A percentile compares a stretch with the other conserved stretches of the same genome.
Conservation (phyloP, 2,329 filamentous ascomycete genomes). For the Emericellopsis cladophorae region DNA sequence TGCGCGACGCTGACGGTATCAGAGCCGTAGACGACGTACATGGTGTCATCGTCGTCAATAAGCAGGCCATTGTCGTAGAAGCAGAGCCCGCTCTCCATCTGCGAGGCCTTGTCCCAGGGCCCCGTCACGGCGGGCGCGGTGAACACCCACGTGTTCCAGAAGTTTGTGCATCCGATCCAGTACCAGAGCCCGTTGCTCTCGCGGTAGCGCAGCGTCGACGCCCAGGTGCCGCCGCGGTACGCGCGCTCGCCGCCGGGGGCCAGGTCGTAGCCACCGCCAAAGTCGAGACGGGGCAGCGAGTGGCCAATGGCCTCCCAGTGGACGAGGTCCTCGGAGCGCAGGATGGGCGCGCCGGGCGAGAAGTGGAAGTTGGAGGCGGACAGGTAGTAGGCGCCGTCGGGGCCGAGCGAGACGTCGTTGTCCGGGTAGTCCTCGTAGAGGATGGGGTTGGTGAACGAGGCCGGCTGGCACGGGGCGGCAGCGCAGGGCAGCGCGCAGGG, state of each 20-base stretch:
- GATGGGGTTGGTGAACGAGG: constrained; percentile 33
- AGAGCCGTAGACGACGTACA: constrained; percentile 44
- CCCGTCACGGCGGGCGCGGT: constrained; percentile 27
- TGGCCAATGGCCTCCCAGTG: constrained; percentile 35
- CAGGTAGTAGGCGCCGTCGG: constrained; percentile 38
- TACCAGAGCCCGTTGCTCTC: constrained; percentile 35
- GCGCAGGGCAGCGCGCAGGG: neutral
- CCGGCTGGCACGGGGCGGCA: neutral
- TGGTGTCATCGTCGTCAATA: constrained; percentile 45
- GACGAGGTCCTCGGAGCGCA: constrained; percentile 40
- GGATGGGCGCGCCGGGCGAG: constrained; percentile 41
- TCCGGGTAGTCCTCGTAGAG: constrained; percentile 43
- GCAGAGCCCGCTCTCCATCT: constrained; percentile 25
- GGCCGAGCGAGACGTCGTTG: constrained; percentile 37
- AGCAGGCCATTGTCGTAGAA: constrained; percentile 46
- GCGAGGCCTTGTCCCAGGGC: constrained; percentile 26
- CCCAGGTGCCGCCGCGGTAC: constrained; percentile 44
- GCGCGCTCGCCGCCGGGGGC: constrained; percentile 19
- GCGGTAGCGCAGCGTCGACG: constrained; percentile 38
- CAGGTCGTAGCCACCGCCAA: constrained; percentile 34
- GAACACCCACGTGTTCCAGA: constrained; percentile 37
- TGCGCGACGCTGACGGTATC: constrained; percentile 35
- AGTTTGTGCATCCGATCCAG: constrained; percentile 44
- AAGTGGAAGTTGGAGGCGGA: constrained; percentile 44
- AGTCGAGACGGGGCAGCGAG: constrained; percentile 29